Conservation (phyloP, 495 filamentous ascomycete species). For the Penicillium cinerascens region DNA sequence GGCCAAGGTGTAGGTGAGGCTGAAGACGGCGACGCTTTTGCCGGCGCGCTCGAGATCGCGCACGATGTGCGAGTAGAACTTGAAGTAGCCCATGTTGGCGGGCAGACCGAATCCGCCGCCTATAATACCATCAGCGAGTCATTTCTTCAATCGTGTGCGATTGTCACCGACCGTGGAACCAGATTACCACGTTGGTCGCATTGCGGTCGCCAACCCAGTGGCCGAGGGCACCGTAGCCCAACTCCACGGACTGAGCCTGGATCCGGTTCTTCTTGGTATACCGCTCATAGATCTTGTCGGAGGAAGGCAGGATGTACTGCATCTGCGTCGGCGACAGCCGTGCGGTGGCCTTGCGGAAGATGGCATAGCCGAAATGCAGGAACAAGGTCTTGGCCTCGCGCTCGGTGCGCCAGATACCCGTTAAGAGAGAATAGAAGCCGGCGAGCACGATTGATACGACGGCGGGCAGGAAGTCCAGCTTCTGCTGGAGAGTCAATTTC, state of each 20-base stretch:
- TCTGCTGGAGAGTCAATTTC: conserved; percentile 28
- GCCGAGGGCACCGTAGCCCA: conserved; percentile 51
- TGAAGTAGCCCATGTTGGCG: conserved; percentile 46
- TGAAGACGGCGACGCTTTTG: conserved; percentile 47
- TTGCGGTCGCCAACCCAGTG: conserved; percentile 57
- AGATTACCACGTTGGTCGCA: conserved; percentile 55
- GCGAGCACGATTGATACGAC: conserved; percentile 26
- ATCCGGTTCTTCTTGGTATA: conserved; percentile 42
- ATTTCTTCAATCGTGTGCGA: not conserved
- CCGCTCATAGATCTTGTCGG: conserved; percentile 47
- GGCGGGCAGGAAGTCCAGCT: conserved; percentile 37
- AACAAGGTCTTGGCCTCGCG: conserved; percentile 32
- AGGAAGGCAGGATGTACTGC: conserved; percentile 37
- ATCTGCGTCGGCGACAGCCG: conserved; percentile 31
- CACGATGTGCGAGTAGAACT: conserved; percentile 49
- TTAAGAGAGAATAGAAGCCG: conserved; percentile 30
- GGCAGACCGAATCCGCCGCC: conserved; percentile 60
- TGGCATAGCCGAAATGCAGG: conserved; percentile 39
- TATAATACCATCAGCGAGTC: conserved; percentile 9
- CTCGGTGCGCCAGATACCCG: conserved; percentile 32
- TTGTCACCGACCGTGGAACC: conserved; percentile 51
- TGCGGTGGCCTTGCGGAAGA: conserved; percentile 32
- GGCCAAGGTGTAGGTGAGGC: conserved; percentile 57
- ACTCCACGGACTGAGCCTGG: conserved; percentile 43
- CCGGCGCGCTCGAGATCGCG: conserved; percentile 26